Conservation (phyloP, 371 early-diverging fungal genomes). For the Rhizopus stolonifer region DNA sequence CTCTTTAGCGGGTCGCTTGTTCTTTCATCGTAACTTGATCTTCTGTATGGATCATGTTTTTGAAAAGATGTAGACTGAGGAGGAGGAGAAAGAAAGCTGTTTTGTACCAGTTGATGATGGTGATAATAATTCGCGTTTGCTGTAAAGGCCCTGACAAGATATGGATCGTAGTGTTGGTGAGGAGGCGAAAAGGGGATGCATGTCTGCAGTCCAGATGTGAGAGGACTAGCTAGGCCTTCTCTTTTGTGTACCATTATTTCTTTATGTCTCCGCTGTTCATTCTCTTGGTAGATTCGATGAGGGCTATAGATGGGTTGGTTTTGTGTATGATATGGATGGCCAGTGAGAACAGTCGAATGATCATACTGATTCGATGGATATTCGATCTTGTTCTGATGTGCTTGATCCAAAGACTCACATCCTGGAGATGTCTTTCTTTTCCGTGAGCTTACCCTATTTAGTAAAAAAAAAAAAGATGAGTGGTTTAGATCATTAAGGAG, state of each 20-base stretch:
- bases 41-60: conserved; percentile 6
- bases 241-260: not conserved
- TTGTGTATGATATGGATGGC: not conserved
- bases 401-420: conserved; percentile 9
- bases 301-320: not conserved
- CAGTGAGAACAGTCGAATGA: not conserved
- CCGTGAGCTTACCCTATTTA: not conserved
- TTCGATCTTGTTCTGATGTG: conserved; percentile 1
- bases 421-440: conserved; percentile 10
- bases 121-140: not conserved
- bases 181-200: conserved; percentile 22
- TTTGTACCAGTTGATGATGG: not conserved
- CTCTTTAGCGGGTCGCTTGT: conserved; percentile 2
- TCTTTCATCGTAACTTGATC: conserved; percentile 11
- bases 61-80: conserved; percentile 11
- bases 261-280: conserved; percentile 3
- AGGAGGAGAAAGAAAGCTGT: conserved; percentile 18
- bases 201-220: not conserved
- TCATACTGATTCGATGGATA: not conserved
- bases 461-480: not conserved
- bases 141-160: conserved; percentile 2
- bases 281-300: not conserved
- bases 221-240: conserved; percentile 3
- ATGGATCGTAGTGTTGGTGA: conserved; percentile 17
- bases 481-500: not conserved